Evolutionary conservation across 2,329 filamentous ascomycete species (phyloP).

Genomic region (Juglanconis oblonga): DNA sequence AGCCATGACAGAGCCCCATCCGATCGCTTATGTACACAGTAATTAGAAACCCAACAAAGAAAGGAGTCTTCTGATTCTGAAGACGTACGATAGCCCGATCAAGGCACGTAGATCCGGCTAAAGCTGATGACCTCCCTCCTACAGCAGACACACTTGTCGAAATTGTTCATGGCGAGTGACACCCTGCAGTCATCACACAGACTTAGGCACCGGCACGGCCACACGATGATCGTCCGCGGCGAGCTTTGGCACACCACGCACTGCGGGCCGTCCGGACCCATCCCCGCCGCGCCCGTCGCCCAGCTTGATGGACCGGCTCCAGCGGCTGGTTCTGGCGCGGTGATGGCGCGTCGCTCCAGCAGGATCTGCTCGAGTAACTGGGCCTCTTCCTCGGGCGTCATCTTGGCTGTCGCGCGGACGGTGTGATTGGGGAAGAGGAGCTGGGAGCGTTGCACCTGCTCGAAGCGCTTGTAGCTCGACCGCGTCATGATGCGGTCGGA

Average conservation of each 20-base stretch:
- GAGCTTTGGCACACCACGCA: constrained; percentile 91
- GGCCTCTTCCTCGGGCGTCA: constrained; percentile 58
- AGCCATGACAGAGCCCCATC: constrained; percentile 2
- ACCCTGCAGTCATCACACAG: constrained; percentile 94
- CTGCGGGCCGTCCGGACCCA: constrained; percentile 70
- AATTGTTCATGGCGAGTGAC: constrained; percentile 93
- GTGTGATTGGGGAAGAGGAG: constrained; percentile 55
- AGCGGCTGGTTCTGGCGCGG: constrained; percentile 18
- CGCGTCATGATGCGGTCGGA: constrained; percentile 75
- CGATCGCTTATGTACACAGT: constrained; percentile 11
- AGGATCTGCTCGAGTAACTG: constrained; percentile 59
- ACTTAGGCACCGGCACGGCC: constrained; percentile 93
- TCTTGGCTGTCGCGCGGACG: constrained; percentile 37
- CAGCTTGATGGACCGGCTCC: constrained; percentile 43
- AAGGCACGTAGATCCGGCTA: constrained; percentile 86
- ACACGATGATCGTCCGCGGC: constrained; percentile 86
- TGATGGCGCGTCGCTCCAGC: constrained; percentile 44
- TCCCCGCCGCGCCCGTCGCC: constrained; percentile 69
- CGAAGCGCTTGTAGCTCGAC: constrained; percentile 67
- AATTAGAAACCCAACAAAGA: neutral
- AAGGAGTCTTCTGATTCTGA: neutral
- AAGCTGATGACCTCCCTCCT: constrained; percentile 85
- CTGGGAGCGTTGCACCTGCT: constrained; percentile 66
- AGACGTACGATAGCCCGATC: constrained; percentile 11
- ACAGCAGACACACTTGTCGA: constrained; percentile 94